phyloP scores from a whole-genome alignment of 768 basidiomycete species.

The Tricholoma matsutake region DNA sequence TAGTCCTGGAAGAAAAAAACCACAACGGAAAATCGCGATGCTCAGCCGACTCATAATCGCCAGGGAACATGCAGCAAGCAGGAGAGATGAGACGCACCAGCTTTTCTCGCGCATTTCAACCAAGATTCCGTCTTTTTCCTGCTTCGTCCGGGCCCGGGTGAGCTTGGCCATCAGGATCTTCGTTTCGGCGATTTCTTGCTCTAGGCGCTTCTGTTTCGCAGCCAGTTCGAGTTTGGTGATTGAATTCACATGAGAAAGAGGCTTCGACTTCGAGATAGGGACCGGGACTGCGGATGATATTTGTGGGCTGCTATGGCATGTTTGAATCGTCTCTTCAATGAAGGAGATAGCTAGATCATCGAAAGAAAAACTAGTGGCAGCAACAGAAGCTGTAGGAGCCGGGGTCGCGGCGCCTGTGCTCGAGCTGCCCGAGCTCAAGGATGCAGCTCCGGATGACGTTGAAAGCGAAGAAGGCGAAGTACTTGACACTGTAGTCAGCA shows the following conservation, averaged over 20 bases:
- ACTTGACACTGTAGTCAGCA: slow-evolving; percentile 6
- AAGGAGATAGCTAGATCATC: slow-evolving; percentile 57
- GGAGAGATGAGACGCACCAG: slow-evolving; percentile 43
- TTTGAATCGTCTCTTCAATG: slow-evolving; percentile 55
- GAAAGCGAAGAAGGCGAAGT: slow-evolving; percentile 2
- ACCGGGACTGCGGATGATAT: slow-evolving; percentile 5
- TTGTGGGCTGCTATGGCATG: slow-evolving; percentile 28
- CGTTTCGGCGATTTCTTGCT: slow-evolving; percentile 51
- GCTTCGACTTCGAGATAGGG: slow-evolving; percentile 9
- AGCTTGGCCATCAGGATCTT: slow-evolving; percentile 49
- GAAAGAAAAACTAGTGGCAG: slow-evolving; percentile 27
- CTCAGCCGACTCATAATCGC: slow-evolving; percentile 18
- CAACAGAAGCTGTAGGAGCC: background rate
- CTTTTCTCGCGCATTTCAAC: slow-evolving; percentile 45
- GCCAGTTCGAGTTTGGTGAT: slow-evolving; percentile 34
- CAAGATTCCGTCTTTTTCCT: slow-evolving; percentile 47
- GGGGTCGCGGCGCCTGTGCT: background rate
- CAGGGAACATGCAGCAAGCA: slow-evolving; percentile 12
- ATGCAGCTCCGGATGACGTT: slow-evolving; percentile 6
- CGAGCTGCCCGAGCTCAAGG: slow-evolving; percentile 7
- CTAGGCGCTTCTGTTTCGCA: slow-evolving; percentile 45
- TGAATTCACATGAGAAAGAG: slow-evolving; percentile 2
- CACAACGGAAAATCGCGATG: slow-evolving; percentile 15
- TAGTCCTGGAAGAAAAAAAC: slow-evolving; percentile 28
- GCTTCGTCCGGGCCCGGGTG: slow-evolving; percentile 43